Conservation (phyloP, 1,284 basidiomycete species). For the Microbotryum scabiosae region DNA sequence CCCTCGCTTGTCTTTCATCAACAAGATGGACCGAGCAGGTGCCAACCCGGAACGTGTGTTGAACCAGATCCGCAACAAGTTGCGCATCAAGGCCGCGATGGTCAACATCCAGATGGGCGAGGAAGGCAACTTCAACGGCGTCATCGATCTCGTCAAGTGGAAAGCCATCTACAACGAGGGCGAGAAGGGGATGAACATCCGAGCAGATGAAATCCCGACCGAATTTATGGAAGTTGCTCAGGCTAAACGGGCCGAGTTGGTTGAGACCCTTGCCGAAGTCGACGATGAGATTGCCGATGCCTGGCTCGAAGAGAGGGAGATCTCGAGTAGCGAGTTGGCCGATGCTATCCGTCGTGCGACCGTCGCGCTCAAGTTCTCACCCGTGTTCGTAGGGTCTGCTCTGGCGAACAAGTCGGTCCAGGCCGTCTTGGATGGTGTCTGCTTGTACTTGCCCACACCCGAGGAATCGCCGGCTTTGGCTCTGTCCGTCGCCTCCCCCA, state of each 20-base stretch:
- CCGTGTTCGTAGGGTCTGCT: slow-evolving; percentile 94
- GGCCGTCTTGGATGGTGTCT: slow-evolving; percentile 87
- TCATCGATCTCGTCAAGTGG: slow-evolving; percentile 91
- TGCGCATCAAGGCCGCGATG: slow-evolving; percentile 87
- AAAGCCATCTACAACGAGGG: slow-evolving; percentile 93
- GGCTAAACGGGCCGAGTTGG: slow-evolving; percentile 78
- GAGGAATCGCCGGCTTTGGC: slow-evolving; percentile 71
- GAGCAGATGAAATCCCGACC: slow-evolving; percentile 80
- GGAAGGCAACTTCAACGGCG: slow-evolving; percentile 73
- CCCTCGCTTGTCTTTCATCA: slow-evolving; percentile 92
- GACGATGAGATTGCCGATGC: slow-evolving; percentile 91
- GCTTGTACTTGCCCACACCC: slow-evolving; percentile 89
- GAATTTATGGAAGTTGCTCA: slow-evolving; percentile 62
- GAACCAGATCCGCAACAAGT: slow-evolving; percentile 81
- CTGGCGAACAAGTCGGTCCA: slow-evolving; percentile 98
- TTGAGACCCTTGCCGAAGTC: slow-evolving; percentile 92
- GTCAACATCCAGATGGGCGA: slow-evolving; percentile 92
- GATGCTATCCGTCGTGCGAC: slow-evolving; percentile 83
- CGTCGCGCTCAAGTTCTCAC: slow-evolving; percentile 79
- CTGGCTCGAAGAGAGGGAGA: slow-evolving; percentile 74
- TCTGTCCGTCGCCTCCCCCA: slow-evolving; percentile 43
- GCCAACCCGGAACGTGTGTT: slow-evolving; percentile 96
- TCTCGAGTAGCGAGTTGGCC: slow-evolving; percentile 64
- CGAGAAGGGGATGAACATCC: slow-evolving; percentile 76
- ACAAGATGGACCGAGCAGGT: slow-evolving; percentile 99